Evolutionary conservation across 805 yeast genomes (phyloP).

Genomic region (Candida khao-thaluensis): DNA sequence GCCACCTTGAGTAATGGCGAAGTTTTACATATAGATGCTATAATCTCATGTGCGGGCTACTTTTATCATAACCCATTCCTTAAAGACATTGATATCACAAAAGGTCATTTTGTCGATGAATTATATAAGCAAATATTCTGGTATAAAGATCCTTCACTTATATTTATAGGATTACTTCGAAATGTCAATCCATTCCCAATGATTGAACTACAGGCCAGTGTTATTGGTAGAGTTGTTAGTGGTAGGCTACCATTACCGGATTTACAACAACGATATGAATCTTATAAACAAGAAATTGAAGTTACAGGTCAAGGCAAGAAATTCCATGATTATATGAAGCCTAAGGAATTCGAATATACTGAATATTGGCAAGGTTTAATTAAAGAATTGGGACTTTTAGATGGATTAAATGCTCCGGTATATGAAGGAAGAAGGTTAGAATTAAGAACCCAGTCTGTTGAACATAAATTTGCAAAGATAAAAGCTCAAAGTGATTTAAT

Average conservation of each 20-base stretch:
- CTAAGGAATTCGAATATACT: conserved; percentile 61
- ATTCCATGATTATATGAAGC: conserved; percentile 46
- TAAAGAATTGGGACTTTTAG: not conserved
- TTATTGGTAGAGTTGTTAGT: conserved; percentile 39
- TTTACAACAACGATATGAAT: conserved; percentile 30
- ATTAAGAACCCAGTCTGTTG: conserved; percentile 2
- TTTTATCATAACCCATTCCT: conserved; percentile 36
- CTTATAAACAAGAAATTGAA: conserved; percentile 28
- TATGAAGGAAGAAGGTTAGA: conserved; percentile 12
- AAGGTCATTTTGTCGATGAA: conserved; percentile 17
- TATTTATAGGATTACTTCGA: conserved; percentile 42
- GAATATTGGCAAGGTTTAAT: conserved; percentile 31
- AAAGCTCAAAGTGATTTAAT: not conserved
- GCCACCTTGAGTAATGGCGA: conserved; percentile 1
- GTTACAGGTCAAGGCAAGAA: conserved; percentile 21
- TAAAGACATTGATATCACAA: conserved; percentile 17
- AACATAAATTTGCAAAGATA: conserved; percentile 10
- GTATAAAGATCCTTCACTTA: conserved; percentile 45
- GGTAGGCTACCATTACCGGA: conserved; percentile 45
- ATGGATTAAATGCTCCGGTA: conserved; percentile 12
- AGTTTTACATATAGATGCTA: conserved; percentile 21
- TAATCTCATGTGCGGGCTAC: conserved; percentile 42
- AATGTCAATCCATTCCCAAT: conserved; percentile 52
- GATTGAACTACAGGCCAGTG: conserved; percentile 48
- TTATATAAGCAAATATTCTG: conserved; percentile 49